phyloP scores from a whole-genome alignment of 306 rosid species.

The Quercus rubra region DNA sequence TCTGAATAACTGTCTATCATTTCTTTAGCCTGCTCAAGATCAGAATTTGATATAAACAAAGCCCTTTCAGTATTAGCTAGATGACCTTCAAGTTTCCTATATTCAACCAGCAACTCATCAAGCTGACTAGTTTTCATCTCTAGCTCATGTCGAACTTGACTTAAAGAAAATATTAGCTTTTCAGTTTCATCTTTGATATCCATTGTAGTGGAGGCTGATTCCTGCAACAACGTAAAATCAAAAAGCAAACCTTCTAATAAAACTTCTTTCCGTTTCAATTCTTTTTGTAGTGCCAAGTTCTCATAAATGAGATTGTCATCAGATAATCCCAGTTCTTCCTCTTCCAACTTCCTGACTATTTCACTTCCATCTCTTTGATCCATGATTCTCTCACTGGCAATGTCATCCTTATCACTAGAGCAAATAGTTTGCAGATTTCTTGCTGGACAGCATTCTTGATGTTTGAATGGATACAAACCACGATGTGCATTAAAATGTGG shows the following conservation, averaged over 20 bases:
- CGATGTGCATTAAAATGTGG: slow-evolving; percentile 24
- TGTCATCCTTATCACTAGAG: slow-evolving; percentile 25
- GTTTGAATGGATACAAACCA: slow-evolving; percentile 19
- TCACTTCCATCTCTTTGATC: slow-evolving; percentile 21
- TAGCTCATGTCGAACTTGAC: slow-evolving; percentile 63
- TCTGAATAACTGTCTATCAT: slow-evolving; percentile 41
- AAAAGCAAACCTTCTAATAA: slow-evolving; percentile 83
- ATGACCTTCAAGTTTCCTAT: slow-evolving; percentile 54
- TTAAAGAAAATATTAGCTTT: slow-evolving; percentile 49
- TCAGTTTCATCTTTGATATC: slow-evolving; percentile 79
- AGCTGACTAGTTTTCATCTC: slow-evolving; percentile 62
- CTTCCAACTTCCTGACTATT: slow-evolving; percentile 31
- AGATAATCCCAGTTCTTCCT: slow-evolving; percentile 33
- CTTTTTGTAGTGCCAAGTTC: slow-evolving; percentile 58
- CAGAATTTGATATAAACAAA: slow-evolving; percentile 52
- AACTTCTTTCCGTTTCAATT: slow-evolving; percentile 68
- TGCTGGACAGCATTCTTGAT: slow-evolving; percentile 21
- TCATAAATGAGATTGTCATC: slow-evolving; percentile 39
- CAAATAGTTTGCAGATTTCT: slow-evolving; percentile 22
- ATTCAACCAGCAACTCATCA: slow-evolving; percentile 47
- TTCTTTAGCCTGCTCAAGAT: slow-evolving; percentile 63
- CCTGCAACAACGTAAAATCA: slow-evolving; percentile 88
- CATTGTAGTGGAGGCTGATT: slow-evolving; percentile 70
- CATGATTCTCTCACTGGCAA: slow-evolving; percentile 14
- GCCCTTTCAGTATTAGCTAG: slow-evolving; percentile 58